These are phyloP conservation scores for Eimeria maxima DNA, from an alignment of 169 alveolate genomes.

Conservation along the genomic window DNA sequence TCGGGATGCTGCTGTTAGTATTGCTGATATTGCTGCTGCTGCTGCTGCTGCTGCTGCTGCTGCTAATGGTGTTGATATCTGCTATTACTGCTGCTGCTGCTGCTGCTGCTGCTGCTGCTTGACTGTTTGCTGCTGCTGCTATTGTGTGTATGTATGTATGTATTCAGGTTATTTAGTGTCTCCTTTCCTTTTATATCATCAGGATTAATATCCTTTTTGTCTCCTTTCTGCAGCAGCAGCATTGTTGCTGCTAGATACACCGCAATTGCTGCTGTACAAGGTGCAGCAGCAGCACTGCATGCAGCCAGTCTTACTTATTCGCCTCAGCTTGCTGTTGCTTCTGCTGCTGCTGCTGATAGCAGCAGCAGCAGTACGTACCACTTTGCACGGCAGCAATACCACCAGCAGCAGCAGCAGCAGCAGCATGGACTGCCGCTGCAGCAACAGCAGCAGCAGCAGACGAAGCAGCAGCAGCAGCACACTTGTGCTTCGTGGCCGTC, in stretches of 20 bases:
- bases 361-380: background rate
- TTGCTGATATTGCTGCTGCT: background rate
- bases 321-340: background rate
- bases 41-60: constrained; percentile 13
- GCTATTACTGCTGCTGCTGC: background rate
- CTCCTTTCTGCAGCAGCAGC: constrained; percentile 38
- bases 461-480: constrained; percentile 38
- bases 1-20: background rate
- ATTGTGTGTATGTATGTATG: background rate
- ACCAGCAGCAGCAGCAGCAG: background rate
- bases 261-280: constrained; percentile 37
- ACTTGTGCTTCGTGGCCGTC: constrained; percentile 29
- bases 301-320: background rate
- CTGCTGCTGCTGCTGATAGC: background rate
- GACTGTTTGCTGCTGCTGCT: background rate
- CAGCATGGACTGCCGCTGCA: background rate
- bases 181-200: background rate
- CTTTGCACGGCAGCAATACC: background rate
- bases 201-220: background rate
- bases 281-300: constrained; percentile 60
- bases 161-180: constrained; percentile 9
- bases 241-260: background rate
- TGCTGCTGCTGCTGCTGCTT: constrained; percentile 32
- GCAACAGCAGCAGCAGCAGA: constrained; percentile 46
- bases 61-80: background rate